A percentile compares a stretch with the other conserved stretches of the same genome.
Evolutionary conservation across 2,329 filamentous ascomycete species (phyloP).

Genomic region (Nemania sp.): DNA sequence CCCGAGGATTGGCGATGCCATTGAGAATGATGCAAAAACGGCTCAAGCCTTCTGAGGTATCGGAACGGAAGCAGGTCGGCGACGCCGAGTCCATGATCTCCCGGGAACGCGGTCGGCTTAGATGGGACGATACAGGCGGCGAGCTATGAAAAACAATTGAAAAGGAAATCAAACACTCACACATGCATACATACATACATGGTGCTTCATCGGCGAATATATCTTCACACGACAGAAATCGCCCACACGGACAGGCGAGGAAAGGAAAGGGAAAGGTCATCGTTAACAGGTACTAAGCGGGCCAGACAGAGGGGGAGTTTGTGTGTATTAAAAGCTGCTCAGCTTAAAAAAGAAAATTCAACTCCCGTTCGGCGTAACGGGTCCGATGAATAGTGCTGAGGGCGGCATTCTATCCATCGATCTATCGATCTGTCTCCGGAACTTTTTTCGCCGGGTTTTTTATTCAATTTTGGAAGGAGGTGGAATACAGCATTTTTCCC

Average conservation of each 20-base stretch:
- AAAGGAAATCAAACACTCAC: not conserved
- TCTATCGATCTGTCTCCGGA: not conserved
- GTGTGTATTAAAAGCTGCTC: conserved; percentile 4
- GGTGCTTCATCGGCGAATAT: not conserved
- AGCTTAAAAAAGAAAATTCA: not conserved
- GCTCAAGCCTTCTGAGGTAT: conserved; percentile 78
- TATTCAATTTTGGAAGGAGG: conserved; percentile 1
- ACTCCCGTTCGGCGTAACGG: conserved; percentile 1
- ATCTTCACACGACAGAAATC: not conserved
- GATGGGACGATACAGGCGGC: conserved; percentile 35
- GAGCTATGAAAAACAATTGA: conserved; percentile 39
- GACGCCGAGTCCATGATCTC: conserved; percentile 70
- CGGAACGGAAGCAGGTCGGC: conserved; percentile 89
- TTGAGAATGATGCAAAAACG: conserved; percentile 74
- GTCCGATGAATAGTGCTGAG: conserved; percentile 3
- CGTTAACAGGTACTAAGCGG: not conserved
- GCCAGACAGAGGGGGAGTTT: not conserved
- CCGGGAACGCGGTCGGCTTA: conserved; percentile 42
- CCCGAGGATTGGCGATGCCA: conserved; percentile 75
- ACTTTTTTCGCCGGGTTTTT: conserved; percentile 5
- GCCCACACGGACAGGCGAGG: not conserved
- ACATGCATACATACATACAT: conserved; percentile 5
- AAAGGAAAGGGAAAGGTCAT: not conserved
- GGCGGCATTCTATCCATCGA: not conserved
- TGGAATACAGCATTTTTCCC: not conserved